Evolutionary conservation across 139 green algal species (phyloP).

Genomic region (Edaphochlamys debaryana): DNA sequence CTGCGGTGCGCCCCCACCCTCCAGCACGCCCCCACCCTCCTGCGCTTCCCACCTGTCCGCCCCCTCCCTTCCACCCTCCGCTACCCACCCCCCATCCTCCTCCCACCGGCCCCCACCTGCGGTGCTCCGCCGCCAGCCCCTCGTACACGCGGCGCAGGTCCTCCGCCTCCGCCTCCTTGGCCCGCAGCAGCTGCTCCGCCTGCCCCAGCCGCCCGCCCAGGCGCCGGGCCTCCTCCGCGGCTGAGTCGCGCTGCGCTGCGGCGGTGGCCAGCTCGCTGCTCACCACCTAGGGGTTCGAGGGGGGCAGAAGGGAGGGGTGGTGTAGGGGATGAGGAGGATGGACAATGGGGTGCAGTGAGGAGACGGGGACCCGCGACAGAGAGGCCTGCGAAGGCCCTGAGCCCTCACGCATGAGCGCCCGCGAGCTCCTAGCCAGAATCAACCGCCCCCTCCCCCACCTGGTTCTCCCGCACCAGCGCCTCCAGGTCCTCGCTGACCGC

Average conservation of each 20-base stretch:
- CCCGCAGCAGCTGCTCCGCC: slow-evolving; percentile 62
- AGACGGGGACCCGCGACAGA: too few relatives aligned
- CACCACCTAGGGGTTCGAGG: slow-evolving; percentile 60
- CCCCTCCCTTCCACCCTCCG: too few relatives aligned
- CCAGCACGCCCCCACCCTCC: not conserved
- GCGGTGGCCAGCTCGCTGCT: slow-evolving; percentile 58
- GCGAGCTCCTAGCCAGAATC: too few relatives aligned
- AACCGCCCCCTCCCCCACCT: too few relatives aligned
- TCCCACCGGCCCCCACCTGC: slow-evolving; percentile 11
- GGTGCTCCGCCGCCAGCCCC: slow-evolving; percentile 65
- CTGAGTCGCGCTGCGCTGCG: slow-evolving; percentile 22
- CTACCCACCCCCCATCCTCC: too few relatives aligned
- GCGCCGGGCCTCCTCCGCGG: slow-evolving; percentile 41
- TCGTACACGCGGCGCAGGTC: slow-evolving; percentile 69
- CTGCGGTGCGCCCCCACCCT: too few relatives aligned
- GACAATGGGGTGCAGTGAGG: too few relatives aligned
- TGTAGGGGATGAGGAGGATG: too few relatives aligned
- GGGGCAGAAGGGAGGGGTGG: too few relatives aligned
- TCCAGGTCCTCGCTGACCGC: slow-evolving; percentile 73
- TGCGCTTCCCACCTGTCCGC: not conserved
- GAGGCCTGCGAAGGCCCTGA: too few relatives aligned
- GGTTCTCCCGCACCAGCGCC: slow-evolving; percentile 76
- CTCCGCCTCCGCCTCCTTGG: slow-evolving; percentile 66
- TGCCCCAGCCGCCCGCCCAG: slow-evolving; percentile 17
- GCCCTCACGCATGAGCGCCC: too few relatives aligned